Evolutionary conservation across 352 stramenopile genomes (phyloP).

Genomic region (Phytophthora macrochlamydospora): DNA sequence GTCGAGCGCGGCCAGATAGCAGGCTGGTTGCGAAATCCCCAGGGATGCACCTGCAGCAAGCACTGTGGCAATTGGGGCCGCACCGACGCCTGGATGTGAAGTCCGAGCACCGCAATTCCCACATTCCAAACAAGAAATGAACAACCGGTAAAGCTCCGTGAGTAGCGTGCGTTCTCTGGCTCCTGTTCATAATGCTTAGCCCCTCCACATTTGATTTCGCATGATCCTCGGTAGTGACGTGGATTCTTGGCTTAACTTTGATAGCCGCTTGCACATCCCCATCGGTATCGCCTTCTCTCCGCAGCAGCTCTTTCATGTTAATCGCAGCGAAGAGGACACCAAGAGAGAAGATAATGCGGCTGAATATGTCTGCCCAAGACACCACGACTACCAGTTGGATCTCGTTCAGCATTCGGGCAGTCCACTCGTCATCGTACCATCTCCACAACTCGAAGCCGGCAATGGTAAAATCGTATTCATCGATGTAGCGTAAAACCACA

Average conservation of each 20-base stretch:
- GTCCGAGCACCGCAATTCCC: constrained; percentile 13
- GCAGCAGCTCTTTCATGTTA: constrained; percentile 27
- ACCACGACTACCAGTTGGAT: constrained; percentile 26
- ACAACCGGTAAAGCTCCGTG: neutral
- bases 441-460: constrained; percentile 19
- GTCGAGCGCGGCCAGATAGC: constrained; percentile 30
- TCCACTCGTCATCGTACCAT: constrained; percentile 41
- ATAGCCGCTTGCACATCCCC: neutral
- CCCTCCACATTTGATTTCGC: no score
- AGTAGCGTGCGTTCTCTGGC: no score
- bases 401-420: constrained; percentile 22
- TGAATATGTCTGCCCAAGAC: constrained; percentile 24
- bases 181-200: no score
- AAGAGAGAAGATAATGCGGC: constrained; percentile 16
- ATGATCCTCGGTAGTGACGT: neutral
- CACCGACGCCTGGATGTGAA: constrained; percentile 18
- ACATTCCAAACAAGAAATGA: constrained; percentile 16
- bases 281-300: neutral
- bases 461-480: constrained; percentile 18
- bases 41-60: constrained; percentile 13
- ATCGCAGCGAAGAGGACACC: constrained; percentile 13
- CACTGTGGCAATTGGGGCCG: constrained; percentile 3
- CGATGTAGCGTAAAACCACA: constrained; percentile 25
- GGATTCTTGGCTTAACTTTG: constrained; percentile 2
- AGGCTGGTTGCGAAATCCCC: constrained; percentile 21